These are phyloP conservation scores for Fusarium tricinctum DNA, from an alignment of 2,329 filamentous ascomycete genomes.

Conservation along the genomic window DNA sequence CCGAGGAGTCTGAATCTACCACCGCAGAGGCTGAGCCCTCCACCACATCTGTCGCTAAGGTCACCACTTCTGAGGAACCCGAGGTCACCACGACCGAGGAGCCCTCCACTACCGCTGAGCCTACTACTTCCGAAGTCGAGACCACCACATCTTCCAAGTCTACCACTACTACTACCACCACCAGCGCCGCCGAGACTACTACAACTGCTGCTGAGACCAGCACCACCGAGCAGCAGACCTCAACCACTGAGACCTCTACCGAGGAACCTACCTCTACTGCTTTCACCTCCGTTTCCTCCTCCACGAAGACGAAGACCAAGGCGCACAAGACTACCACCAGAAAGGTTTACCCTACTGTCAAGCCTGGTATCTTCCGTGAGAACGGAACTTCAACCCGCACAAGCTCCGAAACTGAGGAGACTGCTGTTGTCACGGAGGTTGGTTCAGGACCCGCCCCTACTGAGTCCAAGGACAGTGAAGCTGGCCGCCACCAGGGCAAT, in stretches of 20 bases:
- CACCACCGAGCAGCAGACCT: slow-evolving; percentile 21
- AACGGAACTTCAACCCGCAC: slow-evolving; percentile 56
- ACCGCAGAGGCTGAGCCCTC: slow-evolving; percentile 44
- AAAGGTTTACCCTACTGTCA: slow-evolving; percentile 38
- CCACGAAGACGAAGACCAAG: slow-evolving; percentile 14
- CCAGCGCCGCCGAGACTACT: slow-evolving; percentile 30
- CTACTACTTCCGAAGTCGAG: slow-evolving; percentile 36
- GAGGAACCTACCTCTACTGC: slow-evolving; percentile 46
- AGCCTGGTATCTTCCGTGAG: slow-evolving; percentile 68
- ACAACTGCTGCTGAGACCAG: slow-evolving; percentile 31
- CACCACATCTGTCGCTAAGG: slow-evolving; percentile 29
- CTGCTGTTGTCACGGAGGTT: slow-evolving; percentile 45
- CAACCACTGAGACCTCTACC: slow-evolving; percentile 26
- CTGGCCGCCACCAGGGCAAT: slow-evolving; percentile 63
- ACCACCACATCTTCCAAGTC: slow-evolving; percentile 27
- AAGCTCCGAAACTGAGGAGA: slow-evolving; percentile 17
- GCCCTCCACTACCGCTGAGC: slow-evolving; percentile 30
- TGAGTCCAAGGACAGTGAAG: slow-evolving; percentile 60
- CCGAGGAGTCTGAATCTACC: slow-evolving; percentile 28
- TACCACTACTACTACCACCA: slow-evolving; percentile 31
- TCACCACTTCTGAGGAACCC: slow-evolving; percentile 35
- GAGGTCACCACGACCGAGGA: slow-evolving; percentile 43
- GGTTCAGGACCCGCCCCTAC: slow-evolving; percentile 52
- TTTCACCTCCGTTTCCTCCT: slow-evolving; percentile 42
- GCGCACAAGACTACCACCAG: slow-evolving; percentile 41